phyloP scores from a whole-genome alignment of 306 rosid genomes.

The Quillaja saponaria region DNA sequence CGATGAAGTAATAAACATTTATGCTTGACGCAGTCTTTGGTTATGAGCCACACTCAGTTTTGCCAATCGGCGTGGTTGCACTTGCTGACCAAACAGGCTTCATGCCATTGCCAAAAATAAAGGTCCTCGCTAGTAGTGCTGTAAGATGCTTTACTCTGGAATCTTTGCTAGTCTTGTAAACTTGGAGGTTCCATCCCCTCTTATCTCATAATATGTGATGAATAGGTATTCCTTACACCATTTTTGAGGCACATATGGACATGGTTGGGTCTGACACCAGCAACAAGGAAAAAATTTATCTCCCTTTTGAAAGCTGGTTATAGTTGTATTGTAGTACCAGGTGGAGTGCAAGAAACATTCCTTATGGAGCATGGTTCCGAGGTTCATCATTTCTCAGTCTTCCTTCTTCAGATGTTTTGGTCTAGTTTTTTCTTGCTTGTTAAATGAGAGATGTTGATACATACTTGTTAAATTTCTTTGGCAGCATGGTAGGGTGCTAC shows the following conservation, averaged over 20 bases:
- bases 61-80: slow-evolving; percentile 82
- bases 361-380: slow-evolving; percentile 73
- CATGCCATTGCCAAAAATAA: slow-evolving; percentile 86
- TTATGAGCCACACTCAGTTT: slow-evolving; percentile 94
- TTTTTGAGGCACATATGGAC: slow-evolving; percentile 96
- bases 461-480: not conserved
- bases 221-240: slow-evolving; percentile 83
- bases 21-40: slow-evolving; percentile 66
- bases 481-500: not conserved
- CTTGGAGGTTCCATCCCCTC: slow-evolving; percentile 11
- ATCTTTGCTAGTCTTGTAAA: too few relatives aligned
- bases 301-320: slow-evolving; percentile 66
- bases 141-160: slow-evolving; percentile 48
- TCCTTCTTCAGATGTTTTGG: slow-evolving; percentile 8
- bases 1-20: slow-evolving; percentile 1
- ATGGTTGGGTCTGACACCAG: slow-evolving; percentile 88
- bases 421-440: not conserved
- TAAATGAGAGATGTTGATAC: not conserved
- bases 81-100: slow-evolving; percentile 83
- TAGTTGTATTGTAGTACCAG: slow-evolving; percentile 89
- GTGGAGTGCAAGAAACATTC: slow-evolving; percentile 94
- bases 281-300: slow-evolving; percentile 61
- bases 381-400: slow-evolving; percentile 37
- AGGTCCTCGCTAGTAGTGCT: slow-evolving; percentile 93
- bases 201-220: slow-evolving; percentile 27